Evolutionary conservation across 106 monocot species (phyloP).

Genomic region (Chionographis japonica): DNA sequence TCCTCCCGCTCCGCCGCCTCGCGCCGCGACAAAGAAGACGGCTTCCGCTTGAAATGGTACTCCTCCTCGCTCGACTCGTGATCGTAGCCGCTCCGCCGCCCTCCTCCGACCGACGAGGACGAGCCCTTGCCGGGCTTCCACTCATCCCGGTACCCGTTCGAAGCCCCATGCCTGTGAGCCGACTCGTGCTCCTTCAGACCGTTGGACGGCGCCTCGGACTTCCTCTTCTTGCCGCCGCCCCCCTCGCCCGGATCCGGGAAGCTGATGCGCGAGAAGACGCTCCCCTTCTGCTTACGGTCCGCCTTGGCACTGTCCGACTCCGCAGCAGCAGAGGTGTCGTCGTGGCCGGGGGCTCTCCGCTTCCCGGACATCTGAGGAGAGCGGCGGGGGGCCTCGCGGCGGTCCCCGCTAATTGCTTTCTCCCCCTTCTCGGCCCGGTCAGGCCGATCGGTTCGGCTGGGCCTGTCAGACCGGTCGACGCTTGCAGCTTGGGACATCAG

Average conservation of each 20-base stretch:
- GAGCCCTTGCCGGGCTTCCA: not conserved
- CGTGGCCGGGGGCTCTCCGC: slow-evolving; percentile 14
- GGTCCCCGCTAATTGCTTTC: not conserved
- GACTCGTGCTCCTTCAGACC: slow-evolving; percentile 37
- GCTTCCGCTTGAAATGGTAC: slow-evolving; percentile 60
- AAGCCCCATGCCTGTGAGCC: not conserved
- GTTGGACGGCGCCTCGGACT: slow-evolving; percentile 16
- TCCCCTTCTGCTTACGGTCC: slow-evolving; percentile 53
- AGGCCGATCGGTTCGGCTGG: too few species aligned
- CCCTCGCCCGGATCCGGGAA: slow-evolving; percentile 30
- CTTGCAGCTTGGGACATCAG: slow-evolving; percentile 10
- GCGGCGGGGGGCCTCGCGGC: slow-evolving; percentile 5
- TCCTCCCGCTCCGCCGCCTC: slow-evolving; percentile 17
- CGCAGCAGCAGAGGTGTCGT: not conserved
- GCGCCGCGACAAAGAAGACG: slow-evolving; percentile 16
- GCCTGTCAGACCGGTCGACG: slow-evolving; percentile 17
- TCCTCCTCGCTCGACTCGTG: slow-evolving; percentile 49
- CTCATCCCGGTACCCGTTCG: slow-evolving; percentile 6
- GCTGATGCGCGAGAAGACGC: slow-evolving; percentile 76
- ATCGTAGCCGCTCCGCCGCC: slow-evolving; percentile 18
- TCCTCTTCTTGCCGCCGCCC: slow-evolving; percentile 32
- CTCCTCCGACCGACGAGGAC: not conserved
- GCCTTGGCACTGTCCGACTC: not conserved
- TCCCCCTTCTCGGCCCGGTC: not conserved
- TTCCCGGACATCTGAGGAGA: slow-evolving; percentile 10